Percentiles rank a stretch among this genome's conserved stretches.
Evolutionary conservation across 2,329 filamentous ascomycete species (phyloP).

Genomic region (Beauveria scarabaeidicola): DNA sequence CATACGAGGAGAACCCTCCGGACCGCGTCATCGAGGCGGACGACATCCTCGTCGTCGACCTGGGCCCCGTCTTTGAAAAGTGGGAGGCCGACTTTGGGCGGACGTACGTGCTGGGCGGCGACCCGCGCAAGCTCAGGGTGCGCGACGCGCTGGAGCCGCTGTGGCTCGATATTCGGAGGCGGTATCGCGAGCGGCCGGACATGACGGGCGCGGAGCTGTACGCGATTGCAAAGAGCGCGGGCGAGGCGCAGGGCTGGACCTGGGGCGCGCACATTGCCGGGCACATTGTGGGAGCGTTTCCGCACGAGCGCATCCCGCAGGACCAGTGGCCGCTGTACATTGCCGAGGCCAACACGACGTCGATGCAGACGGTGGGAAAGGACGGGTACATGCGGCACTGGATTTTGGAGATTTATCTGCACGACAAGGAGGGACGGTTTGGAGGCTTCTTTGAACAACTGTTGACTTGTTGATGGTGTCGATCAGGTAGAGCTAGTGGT

Average conservation of each 20-base stretch:
- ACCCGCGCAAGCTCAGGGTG: conserved; percentile 34
- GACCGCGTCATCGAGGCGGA: conserved; percentile 38
- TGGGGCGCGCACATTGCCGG: conserved; percentile 38
- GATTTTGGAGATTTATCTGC: conserved; percentile 42
- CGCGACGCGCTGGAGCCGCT: conserved; percentile 38
- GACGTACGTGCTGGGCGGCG: conserved; percentile 41
- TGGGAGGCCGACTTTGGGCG: conserved; percentile 48
- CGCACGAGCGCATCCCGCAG: conserved; percentile 41
- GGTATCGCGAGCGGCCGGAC: conserved; percentile 28
- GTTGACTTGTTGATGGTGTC: conserved; percentile 17
- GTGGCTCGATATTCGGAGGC: conserved; percentile 35
- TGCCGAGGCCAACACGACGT: conserved; percentile 32
- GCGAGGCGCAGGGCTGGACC: conserved; percentile 30
- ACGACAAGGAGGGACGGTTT: conserved; percentile 27
- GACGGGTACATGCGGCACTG: conserved; percentile 37
- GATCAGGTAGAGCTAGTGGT: not conserved
- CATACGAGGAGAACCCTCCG: conserved; percentile 40
- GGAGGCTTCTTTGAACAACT: conserved; percentile 37
- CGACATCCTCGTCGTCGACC: conserved; percentile 43
- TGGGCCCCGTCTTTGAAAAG: conserved; percentile 42
- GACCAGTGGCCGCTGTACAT: conserved; percentile 38
- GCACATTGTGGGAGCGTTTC: conserved; percentile 41
- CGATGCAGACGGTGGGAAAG: conserved; percentile 29
- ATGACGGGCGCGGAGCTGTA: conserved; percentile 42
- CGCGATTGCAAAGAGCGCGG: conserved; percentile 31